A percentile compares a stretch with the other conserved stretches of the same genome.
These are phyloP conservation scores for Hordeum vulgare DNA, from an alignment of 176 grass and related monocot genomes.

Conservation along the genomic window DNA sequence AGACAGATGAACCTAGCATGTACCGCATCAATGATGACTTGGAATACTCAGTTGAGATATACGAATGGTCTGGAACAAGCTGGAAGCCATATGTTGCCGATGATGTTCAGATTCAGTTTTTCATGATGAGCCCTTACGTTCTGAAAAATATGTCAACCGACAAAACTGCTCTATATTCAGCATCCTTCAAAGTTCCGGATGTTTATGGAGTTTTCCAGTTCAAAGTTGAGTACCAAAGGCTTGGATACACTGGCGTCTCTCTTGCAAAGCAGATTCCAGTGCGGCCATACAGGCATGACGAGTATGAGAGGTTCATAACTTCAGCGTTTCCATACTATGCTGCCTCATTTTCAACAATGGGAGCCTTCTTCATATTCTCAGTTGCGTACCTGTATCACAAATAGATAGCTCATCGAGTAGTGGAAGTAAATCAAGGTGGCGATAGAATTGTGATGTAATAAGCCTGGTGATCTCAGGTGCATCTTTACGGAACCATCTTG, in stretches of 20 bases:
- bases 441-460: not conserved
- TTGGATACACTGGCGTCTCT: conserved; percentile 90
- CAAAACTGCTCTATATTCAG: conserved; percentile 72
- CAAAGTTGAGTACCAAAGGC: conserved; percentile 85
- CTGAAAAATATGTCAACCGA: conserved; percentile 76
- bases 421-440: not conserved
- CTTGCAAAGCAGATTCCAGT: conserved; percentile 98
- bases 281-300: conserved; percentile 81
- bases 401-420: conserved; percentile 39
- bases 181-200: conserved; percentile 97
- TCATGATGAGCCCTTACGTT: conserved; percentile 99
- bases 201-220: conserved; percentile 99
- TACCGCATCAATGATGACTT: conserved; percentile 98
- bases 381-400: conserved; percentile 91
- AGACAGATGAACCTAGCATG: conserved; percentile 80
- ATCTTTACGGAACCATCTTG: conserved; percentile 36
- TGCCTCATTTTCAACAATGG: conserved; percentile 95
- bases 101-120: conserved; percentile 99
- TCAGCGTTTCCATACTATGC: conserved; percentile 90
- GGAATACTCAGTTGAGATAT: conserved; percentile 98
- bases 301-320: conserved; percentile 97
- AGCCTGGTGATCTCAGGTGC: conserved; percentile 1
- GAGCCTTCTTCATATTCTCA: conserved; percentile 94
- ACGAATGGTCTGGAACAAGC: conserved; percentile 97
- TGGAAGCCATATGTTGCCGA: conserved; percentile 93